Base-by-base conservation (phyloP, 2,329 filamentous ascomycete species). In the Beauveria sp. region DNA sequence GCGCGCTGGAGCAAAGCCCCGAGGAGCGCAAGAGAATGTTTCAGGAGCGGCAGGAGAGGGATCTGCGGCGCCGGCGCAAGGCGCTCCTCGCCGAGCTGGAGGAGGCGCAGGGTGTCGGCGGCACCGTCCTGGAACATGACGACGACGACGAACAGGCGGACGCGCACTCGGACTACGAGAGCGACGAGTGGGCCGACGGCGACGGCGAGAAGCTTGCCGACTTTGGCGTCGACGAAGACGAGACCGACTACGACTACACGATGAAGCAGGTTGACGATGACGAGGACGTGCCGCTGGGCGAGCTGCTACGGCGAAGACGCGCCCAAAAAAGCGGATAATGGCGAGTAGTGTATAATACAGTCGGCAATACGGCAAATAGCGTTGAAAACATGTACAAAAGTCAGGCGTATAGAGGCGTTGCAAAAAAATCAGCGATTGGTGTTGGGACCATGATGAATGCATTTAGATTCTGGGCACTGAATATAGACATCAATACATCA, bases 191-290 rank as follows among this genome's bases (percentile, higher is more conserved):
- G 90, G 84, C 80, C 0, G 93, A 93, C 66, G 80, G 84, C 0
- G 89, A 93, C 58, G 90, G 90, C 1, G 89, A 93, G 69, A 78
- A 85, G 40, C 74, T 95, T 55, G 79, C 82, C 47, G 90, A 95
- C 68, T 95, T 87, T 69, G 90, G 90, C 1, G 89, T 95, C 0
- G 90, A 93, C 66, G 88, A 91, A 68, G 88, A 90, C 16, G 82
- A 81, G 0, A 87, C 91, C 8, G 80, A 83, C 18, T 81, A 83
- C 1, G 86, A 92, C 67, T 75, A 93, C 16, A 90, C 89, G 0
- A 74, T 93, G 46, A 30, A 4, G 86, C 91, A 69, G 67, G 30
- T 40, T 7, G 93, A 16, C 73, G 92, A 50, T 76, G 83, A 53
- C 77, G 85, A 65, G 75, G 85, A 64, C 63, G 70, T 75, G 1